These are phyloP conservation scores for Marasmius tenuissimus DNA, from an alignment of 1,284 basidiomycete genomes.

Conservation along the genomic window DNA sequence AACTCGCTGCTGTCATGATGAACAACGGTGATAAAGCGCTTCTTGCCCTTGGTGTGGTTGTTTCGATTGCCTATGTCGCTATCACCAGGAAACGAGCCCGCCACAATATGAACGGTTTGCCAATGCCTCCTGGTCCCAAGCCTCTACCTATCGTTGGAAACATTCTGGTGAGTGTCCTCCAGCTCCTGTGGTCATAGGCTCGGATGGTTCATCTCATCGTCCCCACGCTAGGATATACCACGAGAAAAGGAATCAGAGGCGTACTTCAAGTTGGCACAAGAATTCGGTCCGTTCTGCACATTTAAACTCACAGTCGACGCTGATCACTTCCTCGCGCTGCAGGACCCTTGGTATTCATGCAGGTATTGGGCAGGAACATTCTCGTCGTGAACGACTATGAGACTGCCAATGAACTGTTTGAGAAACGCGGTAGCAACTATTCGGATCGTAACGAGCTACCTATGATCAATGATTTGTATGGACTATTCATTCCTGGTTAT, in stretches of 20 bases:
- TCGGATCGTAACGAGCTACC: slow-evolving; percentile 34
- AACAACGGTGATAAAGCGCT: not conserved
- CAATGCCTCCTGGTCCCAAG: slow-evolving; percentile 44
- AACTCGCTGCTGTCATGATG: not conserved
- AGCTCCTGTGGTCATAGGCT: not conserved
- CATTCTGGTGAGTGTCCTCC: slow-evolving; percentile 24
- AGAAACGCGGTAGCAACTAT: slow-evolving; percentile 45
- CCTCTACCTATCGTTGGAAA: slow-evolving; percentile 45
- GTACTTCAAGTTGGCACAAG: slow-evolving; percentile 32
- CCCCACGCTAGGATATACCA: slow-evolving; percentile 30
- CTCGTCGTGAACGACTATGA: slow-evolving; percentile 43
- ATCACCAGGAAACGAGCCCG: slow-evolving; percentile 6
- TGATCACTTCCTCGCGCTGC: not conserved
- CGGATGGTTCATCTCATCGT: not conserved
- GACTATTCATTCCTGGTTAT: slow-evolving; percentile 3
- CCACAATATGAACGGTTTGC: slow-evolving; percentile 23
- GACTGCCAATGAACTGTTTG: slow-evolving; percentile 41
- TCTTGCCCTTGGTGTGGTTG: not conserved
- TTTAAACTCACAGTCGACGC: not conserved
- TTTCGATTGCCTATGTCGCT: not conserved
- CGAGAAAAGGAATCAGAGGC: slow-evolving; percentile 32
- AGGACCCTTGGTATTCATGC: slow-evolving; percentile 46
- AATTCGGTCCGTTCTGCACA: slow-evolving; percentile 30
- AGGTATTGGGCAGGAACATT: slow-evolving; percentile 40
- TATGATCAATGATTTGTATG: slow-evolving; percentile 18